phyloP scores from a whole-genome alignment of 352 stramenopile species.

The Phytophthora hibernalis region DNA sequence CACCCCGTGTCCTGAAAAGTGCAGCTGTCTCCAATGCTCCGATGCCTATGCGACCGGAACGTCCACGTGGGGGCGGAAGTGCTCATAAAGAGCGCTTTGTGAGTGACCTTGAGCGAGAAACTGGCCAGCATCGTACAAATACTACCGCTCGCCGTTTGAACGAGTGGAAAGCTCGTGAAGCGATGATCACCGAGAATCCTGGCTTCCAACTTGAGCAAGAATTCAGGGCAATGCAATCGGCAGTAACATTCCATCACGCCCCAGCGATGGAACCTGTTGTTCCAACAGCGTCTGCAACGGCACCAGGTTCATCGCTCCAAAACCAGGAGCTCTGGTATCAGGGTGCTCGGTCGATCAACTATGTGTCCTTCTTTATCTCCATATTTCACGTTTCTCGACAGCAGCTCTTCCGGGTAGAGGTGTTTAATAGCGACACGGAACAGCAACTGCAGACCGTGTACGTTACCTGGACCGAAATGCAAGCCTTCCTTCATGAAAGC shows the following conservation, averaged over 20 bases:
- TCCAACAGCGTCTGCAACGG: slow-evolving; percentile 18
- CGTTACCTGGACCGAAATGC: slow-evolving; percentile 66
- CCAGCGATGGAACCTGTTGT: slow-evolving; percentile 15
- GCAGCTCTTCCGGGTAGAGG: slow-evolving; percentile 70
- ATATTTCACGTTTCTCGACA: slow-evolving; percentile 73
- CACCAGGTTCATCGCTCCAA: slow-evolving; percentile 30
- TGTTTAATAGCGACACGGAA: slow-evolving; percentile 85
- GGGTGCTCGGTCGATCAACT: slow-evolving; percentile 64
- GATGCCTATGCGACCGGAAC: slow-evolving; percentile 64
- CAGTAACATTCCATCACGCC: slow-evolving; percentile 15
- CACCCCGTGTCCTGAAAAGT: slow-evolving; percentile 32
- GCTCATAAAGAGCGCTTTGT: slow-evolving; percentile 80
- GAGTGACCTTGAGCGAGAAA: slow-evolving; percentile 74
- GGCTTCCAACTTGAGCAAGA: slow-evolving; percentile 57
- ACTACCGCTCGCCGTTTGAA: slow-evolving; percentile 39
- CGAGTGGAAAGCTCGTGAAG: slow-evolving; percentile 38
- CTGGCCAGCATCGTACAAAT: slow-evolving; percentile 59
- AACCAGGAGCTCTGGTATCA: slow-evolving; percentile 80
- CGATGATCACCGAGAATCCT: slow-evolving; percentile 37
- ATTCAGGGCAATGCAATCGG: slow-evolving; percentile 46
- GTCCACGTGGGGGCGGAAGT: slow-evolving; percentile 49
- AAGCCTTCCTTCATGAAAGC: slow-evolving; percentile 61
- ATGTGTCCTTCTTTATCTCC: slow-evolving; percentile 78
- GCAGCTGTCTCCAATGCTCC: slow-evolving; percentile 29
- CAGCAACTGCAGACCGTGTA: slow-evolving; percentile 81